Base-by-base conservation (phyloP, 768 basidiomycete genomes). In the Mycena alexandri region DNA sequence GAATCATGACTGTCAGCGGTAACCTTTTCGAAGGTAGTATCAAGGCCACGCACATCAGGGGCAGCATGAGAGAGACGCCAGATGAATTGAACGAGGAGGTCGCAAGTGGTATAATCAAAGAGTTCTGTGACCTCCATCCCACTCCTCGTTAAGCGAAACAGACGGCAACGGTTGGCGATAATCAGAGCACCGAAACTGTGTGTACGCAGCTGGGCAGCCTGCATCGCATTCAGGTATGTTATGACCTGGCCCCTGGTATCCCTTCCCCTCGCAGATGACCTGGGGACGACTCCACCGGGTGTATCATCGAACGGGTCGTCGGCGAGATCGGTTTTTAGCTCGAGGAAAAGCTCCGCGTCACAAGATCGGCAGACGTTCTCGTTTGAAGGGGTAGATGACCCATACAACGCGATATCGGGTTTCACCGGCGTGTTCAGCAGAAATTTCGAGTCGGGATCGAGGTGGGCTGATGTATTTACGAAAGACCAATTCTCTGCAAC, bases 31-130 rank as follows among this genome's bases (percentile, higher is more conserved):
- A 59, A 68, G 13, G 62, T 65, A 2, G 52, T 65, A 42, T 71
- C 70, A 9, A 71, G n/a, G 17, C 70, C 70, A n/a, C 66, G 66
- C 8, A 33, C n/a, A n/a, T 42, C 67, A 24, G 56, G 52, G 8
- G 62, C 6, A 1, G 67, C 66, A n/a, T 68, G 62, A 16, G 70
- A 63, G 24, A 71, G 44, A 16, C 70, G 56, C 66, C 67, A 71
- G 21, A 71, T 47, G 34, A 71, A 71, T 8, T n/a, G 13, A 0
- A 21, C n/a, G 16, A 71, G 63, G n/a, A 47, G 12, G 19, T 1
- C 2, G 1, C 36, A 33, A 2, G 14, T 24, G 36, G 38, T 63
- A 19, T 63, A 59, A 17, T 59, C 34, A 46, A 71, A 67, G 9
- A 22, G 46, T 19, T 11, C 22, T 5, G 63, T 57, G 13, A 51